These are phyloP conservation scores for Diplogelasinospora grovesii DNA, from an alignment of 495 filamentous ascomycete genomes.

Conservation along the genomic window DNA sequence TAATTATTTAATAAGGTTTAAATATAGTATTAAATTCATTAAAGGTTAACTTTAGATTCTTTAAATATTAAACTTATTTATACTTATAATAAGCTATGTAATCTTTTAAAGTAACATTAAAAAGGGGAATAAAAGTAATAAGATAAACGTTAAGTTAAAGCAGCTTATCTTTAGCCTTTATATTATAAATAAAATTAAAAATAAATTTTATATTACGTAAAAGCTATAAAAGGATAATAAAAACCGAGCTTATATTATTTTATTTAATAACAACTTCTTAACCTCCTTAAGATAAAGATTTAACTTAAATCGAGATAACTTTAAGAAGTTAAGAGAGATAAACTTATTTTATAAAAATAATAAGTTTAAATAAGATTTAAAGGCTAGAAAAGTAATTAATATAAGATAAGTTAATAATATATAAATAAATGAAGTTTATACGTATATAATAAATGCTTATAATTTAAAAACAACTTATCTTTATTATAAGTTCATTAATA, in stretches of 20 bases:
- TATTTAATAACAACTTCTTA: slow-evolving; percentile 21
- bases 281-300: slow-evolving; percentile 49
- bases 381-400: slow-evolving; percentile 59
- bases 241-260: slow-evolving; percentile 9
- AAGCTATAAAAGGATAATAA: slow-evolving; percentile 14
- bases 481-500: slow-evolving; percentile 63
- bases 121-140: too few relatives aligned
- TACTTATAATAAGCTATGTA: too few relatives aligned
- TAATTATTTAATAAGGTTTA: too few relatives aligned
- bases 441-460: slow-evolving; percentile 55
- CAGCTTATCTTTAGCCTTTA: slow-evolving; percentile 55
- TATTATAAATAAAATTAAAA: slow-evolving; percentile 52
- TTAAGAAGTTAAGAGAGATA: slow-evolving; percentile 44
- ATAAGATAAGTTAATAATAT: slow-evolving; percentile 61
- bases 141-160: slow-evolving; percentile 24
- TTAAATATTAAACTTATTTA: too few relatives aligned
- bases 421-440: slow-evolving; percentile 54
- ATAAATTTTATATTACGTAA: slow-evolving; percentile 55
- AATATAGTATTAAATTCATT: too few relatives aligned
- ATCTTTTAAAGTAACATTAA: too few relatives aligned
- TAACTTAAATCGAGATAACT: slow-evolving; percentile 27
- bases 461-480: slow-evolving; percentile 29
- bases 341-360: slow-evolving; percentile 71
- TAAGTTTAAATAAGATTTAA: slow-evolving; percentile 64
- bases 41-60: too few relatives aligned